Base-by-base conservation (phyloP, 1,284 basidiomycete species). In the Trichosporon faecale region DNA sequence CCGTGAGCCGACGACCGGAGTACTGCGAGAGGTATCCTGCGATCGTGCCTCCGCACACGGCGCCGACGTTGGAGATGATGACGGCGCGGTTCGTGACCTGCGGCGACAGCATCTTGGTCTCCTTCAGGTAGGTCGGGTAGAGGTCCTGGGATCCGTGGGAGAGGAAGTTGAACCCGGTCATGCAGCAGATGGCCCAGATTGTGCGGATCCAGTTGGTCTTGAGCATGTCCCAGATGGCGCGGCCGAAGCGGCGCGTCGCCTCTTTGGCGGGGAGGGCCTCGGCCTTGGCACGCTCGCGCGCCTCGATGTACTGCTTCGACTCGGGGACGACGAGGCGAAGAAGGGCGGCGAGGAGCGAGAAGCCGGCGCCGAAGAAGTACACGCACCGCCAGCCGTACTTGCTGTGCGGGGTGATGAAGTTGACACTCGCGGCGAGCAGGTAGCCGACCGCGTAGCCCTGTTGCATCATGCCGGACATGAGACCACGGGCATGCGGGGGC, bases 401-500 rank as follows among this genome's bases (percentile, higher is more conserved):
- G 14, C 78, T 77, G 23, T 76, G 70, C 33, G 81, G 76, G 6
- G 85, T 86, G 74, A 84, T 80, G 40, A 96, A 86, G 79, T 94
- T 94, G 83, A 95, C 89, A 31, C 90, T 88, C 0, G 91, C 89
- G 0, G 89, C 67, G 5, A 86, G 74, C 31, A 86, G 80, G 76
- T 86, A 85, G 18, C 83, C 84, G 61, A 75, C 65, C 25, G 91
- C 90, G 74, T 94, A 93, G 2, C 91, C 92, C 80, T 94, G 88
- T 75, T 95, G 93, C 3, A 94, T 80, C 68, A 98, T 85, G 46
- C 96, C 96, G 18, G 89, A 91, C 18, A 90, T 91, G 2, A 98
- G 84, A 46, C 96, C 96, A 80, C 96, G 91, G 2, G 90, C 87
- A 72, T 92, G 91, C 31, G 91, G 89, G 0, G 95, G 95, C 27